Percentiles rank a stretch among this genome's conserved stretches.
These are phyloP conservation scores for Echium plantagineum DNA, from an alignment of 257 asterid species.

Conservation along the genomic window DNA sequence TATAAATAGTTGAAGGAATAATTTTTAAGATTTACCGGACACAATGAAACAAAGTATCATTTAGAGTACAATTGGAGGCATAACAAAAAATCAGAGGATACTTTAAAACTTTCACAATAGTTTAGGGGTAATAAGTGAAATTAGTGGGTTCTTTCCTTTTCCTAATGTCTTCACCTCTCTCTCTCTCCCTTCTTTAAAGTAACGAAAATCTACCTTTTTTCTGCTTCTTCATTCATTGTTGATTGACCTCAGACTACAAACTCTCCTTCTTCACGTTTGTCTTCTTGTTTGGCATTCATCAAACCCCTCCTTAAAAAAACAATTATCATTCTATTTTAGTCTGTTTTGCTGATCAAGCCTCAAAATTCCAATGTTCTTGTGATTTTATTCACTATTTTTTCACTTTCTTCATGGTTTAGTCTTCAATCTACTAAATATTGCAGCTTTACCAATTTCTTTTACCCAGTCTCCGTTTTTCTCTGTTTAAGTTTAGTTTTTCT, in stretches of 20 bases:
- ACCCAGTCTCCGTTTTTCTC: slow-evolving; percentile 1
- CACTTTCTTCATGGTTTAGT: slow-evolving; percentile 1
- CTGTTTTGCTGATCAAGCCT: slow-evolving; percentile 28
- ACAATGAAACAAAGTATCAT: no score
- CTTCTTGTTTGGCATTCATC: background rate
- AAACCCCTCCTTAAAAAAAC: slow-evolving; percentile 10
- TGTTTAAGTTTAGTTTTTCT: background rate
- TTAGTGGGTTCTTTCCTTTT: slow-evolving; percentile 24
- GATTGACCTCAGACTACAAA: no score
- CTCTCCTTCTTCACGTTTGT: no score
- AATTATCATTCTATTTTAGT: slow-evolving; percentile 6
- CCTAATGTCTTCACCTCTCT: slow-evolving; percentile 23
- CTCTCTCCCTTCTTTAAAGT: slow-evolving; percentile 30
- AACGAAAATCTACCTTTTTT: background rate
- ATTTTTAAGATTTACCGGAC: no score
- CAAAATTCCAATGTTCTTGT: slow-evolving; percentile 7
- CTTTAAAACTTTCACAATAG: no score
- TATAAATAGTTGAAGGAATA: no score
- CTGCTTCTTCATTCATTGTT: no score
- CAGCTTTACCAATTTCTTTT: background rate
- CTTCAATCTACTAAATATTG: background rate
- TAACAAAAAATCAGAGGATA: no score
- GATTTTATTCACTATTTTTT: slow-evolving; percentile 6
- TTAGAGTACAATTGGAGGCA: no score
- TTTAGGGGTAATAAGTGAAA: no score